A percentile compares a stretch with the other conserved stretches of the same genome.
Evolutionary conservation across 768 basidiomycete genomes (phyloP).

Genomic region (Podaxis sp.): DNA sequence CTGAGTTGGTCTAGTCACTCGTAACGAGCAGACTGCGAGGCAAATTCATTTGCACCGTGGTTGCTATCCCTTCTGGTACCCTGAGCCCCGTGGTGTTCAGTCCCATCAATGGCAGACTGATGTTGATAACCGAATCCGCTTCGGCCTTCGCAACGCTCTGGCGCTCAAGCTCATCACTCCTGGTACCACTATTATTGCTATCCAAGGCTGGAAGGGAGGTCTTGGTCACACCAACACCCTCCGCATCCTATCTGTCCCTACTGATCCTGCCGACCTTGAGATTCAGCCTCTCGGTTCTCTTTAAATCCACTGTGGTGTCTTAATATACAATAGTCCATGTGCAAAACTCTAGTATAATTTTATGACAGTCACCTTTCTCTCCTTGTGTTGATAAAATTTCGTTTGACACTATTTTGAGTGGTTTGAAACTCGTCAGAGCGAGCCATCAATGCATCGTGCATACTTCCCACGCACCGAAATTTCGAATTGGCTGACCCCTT

Average conservation of each 20-base stretch:
- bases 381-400: neutral
- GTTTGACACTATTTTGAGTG: neutral
- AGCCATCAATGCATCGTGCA: neutral
- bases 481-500: neutral
- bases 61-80: constrained; percentile 96
- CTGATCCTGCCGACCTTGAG: constrained; percentile 76
- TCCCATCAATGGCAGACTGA: constrained; percentile 96
- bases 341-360: neutral
- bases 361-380: neutral
- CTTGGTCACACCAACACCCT: constrained; percentile 94
- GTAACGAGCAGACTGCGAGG: constrained; percentile 92
- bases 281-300: constrained; percentile 54
- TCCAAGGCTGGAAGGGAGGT: constrained; percentile 99
- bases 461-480: constrained; percentile 12
- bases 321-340: neutral
- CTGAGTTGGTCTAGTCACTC: constrained; percentile 66
- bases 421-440: neutral
- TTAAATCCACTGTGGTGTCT: constrained; percentile 9
- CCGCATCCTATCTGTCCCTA: constrained; percentile 81
- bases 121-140: constrained; percentile 90
- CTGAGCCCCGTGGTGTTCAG: constrained; percentile 87
- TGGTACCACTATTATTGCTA: constrained; percentile 87
- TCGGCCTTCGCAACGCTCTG: constrained; percentile 82
- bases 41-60: constrained; percentile 97
- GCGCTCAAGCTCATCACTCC: constrained; percentile 84